Evolutionary conservation across 345 rosid genomes (phyloP), one percentile per base, ranked within the genome.

Genomic region (Tarenaya hassleriana): DNA sequence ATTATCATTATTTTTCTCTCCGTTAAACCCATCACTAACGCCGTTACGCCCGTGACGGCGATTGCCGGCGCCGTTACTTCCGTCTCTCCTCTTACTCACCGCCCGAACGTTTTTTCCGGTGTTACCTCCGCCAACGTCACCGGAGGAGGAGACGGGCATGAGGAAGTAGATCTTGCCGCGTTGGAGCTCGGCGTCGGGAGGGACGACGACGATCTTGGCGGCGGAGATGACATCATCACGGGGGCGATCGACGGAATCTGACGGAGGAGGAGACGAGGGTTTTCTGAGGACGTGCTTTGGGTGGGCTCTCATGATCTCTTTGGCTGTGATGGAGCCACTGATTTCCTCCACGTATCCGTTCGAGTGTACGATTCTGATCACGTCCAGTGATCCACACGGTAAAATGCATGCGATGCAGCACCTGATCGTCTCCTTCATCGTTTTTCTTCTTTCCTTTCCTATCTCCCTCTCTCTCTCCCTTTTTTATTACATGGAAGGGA

Each of bases 331-430:
- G 10, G 75, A 47, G 68, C 98, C 98, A 39, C 88, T 77, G 77
- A 92, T 79, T 62, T 92, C 96, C 31, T 92, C 98, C 6, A 92
- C 98, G 15, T 76, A 78, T 33, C 98, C 96, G 50, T 81, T 83
- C 1, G 86, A 64, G 75, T 92, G 98, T 14, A 92, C 90, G 64
- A 92, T 85, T 0, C 98, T 78, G 57, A 92, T 80, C 58, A 92
- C 96, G 67, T 92, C 98, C 0, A 92, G 86, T 4, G 88, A 85
- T 47, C 98, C 98, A 37, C 98, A 92, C 4, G 98, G 98, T 15
- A 88, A 79, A 67, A 92, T 92, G 90, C 98, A 92, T 48, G 98
- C 79, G 69, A 92, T 88, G 63, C 96, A 84, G 24, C 98, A 92
- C 55, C 95, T 73, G 45, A 92, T 85, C n/a, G 90, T 73, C 68